Conservation (phyloP, 108 stramenopile species). For the Cyclotella choctawhatcheeana region DNA sequence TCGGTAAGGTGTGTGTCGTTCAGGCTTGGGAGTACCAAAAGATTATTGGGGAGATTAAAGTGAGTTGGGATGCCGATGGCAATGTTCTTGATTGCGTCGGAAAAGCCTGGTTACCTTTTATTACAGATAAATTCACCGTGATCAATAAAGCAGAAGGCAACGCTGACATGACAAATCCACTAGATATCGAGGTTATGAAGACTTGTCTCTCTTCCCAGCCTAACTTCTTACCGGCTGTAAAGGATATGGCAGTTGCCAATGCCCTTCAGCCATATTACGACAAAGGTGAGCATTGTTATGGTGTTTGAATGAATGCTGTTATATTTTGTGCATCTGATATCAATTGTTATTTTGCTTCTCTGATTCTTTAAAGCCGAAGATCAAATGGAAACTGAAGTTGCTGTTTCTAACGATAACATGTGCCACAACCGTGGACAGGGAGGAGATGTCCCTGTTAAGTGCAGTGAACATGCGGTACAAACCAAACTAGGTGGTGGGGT, state of each 20-base stretch:
- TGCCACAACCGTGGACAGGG: constrained; percentile 39
- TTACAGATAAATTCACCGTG: constrained; percentile 18
- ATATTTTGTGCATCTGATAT: neutral
- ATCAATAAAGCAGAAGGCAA: constrained; percentile 2
- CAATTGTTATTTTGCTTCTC: neutral
- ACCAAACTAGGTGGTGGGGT: constrained; percentile 43
- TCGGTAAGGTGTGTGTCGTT: constrained; percentile 51
- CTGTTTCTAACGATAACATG: constrained; percentile 24
- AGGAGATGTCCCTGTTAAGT: constrained; percentile 10
- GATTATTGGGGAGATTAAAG: constrained; percentile 34
- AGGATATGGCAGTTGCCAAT: constrained; percentile 11
- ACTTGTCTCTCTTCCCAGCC: constrained; percentile 18
- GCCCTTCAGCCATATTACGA: constrained; percentile 17
- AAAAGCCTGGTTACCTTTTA: constrained; percentile 24
- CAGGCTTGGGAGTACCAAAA: constrained; percentile 59
- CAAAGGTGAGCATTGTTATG: neutral
- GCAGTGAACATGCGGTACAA: neutral
- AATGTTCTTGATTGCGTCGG: constrained; percentile 50
- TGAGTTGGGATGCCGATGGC: constrained; percentile 54
- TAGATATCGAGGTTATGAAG: constrained; percentile 16
- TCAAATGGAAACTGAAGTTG: constrained; percentile 10
- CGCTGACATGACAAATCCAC: constrained; percentile 15
- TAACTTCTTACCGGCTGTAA: constrained; percentile 1
- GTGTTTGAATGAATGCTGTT: neutral
- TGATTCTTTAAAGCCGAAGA: constrained; percentile 15